A percentile compares a stretch with the other conserved stretches of the same genome.
Conservation (phyloP, 352 stramenopile species). For the Pythium utonaiense region DNA sequence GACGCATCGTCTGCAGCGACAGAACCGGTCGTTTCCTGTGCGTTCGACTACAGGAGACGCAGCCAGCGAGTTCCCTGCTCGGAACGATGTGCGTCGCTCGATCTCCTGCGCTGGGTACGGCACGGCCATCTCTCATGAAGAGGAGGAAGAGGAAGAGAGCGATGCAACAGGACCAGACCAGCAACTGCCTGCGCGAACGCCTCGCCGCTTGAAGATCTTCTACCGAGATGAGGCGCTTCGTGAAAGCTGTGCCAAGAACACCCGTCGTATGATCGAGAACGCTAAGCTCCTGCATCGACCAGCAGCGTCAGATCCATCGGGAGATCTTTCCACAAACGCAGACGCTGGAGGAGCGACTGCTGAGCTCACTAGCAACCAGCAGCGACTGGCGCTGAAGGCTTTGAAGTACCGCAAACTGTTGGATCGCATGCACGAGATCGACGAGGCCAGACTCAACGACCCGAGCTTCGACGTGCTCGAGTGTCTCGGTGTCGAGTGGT, state of each 20-base stretch:
- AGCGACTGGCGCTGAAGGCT: slow-evolving; percentile 30
- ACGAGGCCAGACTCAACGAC: slow-evolving; percentile 26
- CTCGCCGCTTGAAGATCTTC: slow-evolving; percentile 25
- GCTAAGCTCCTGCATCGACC: not conserved
- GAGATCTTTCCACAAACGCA: not conserved
- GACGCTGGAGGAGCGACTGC: not conserved
- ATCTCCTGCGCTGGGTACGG: slow-evolving; percentile 4
- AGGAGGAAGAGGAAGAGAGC: not conserved
- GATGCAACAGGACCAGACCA: not conserved
- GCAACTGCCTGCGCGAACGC: not conserved
- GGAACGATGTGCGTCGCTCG: slow-evolving; percentile 10
- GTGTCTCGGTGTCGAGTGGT: slow-evolving; percentile 28
- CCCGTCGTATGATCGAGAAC: slow-evolving; percentile 27
- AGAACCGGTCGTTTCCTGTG: slow-evolving; percentile 1
- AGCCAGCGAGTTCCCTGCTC: not conserved
- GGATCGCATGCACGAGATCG: slow-evolving; percentile 24
- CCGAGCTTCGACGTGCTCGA: slow-evolving; percentile 35
- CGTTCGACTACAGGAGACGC: not conserved
- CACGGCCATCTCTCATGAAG: not conserved
- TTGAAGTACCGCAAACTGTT: slow-evolving; percentile 36
- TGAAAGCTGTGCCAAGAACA: slow-evolving; percentile 26
- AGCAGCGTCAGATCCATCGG: not conserved
- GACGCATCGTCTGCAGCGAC: not conserved
- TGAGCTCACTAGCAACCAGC: slow-evolving; percentile 15
- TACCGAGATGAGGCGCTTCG: slow-evolving; percentile 29